Evolutionary conservation across 768 basidiomycete species (phyloP).

Genomic region (Brasilioporus rufonigricans): DNA sequence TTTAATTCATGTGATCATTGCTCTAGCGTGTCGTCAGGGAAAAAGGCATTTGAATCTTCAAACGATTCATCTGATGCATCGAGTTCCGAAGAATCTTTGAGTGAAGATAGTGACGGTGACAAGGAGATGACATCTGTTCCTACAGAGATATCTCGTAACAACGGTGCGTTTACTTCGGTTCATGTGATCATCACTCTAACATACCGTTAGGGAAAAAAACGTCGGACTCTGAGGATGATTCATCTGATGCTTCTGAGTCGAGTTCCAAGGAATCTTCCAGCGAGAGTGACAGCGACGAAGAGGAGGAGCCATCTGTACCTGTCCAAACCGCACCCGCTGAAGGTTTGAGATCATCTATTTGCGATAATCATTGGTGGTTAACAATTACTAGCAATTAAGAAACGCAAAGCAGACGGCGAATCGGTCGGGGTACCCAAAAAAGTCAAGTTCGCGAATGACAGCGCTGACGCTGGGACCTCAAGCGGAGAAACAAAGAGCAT

Average conservation of each 20-base stretch:
- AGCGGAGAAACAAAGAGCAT: constrained; percentile 61
- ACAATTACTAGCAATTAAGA: constrained; percentile 38
- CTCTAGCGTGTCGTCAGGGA: neutral
- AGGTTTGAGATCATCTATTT: constrained; percentile 27
- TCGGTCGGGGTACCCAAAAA: constrained; percentile 71
- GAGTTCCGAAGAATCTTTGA: constrained; percentile 2
- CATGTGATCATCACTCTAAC: neutral
- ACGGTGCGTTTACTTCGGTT: constrained; percentile 16
- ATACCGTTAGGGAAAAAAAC: neutral
- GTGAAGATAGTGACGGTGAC: neutral
- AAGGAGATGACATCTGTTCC: constrained; percentile 19
- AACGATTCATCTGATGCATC: constrained; percentile 3
- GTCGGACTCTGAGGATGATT: neutral
- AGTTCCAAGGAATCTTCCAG: constrained; percentile 14
- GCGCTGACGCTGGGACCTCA: constrained; percentile 33
- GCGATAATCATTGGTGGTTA: neutral
- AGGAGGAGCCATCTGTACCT: constrained; percentile 19
- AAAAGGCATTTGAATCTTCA: neutral
- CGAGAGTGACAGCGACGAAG: constrained; percentile 5
- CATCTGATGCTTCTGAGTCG: constrained; percentile 3
- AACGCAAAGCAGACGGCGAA: constrained; percentile 79
- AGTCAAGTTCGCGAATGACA: constrained; percentile 66
- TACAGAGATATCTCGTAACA: constrained; percentile 43
- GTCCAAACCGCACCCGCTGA: constrained; percentile 32
- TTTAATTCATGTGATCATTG: neutral